phyloP scores from a whole-genome alignment of 208 protist genomes.

The Crithidia acanthocephali region DNA sequence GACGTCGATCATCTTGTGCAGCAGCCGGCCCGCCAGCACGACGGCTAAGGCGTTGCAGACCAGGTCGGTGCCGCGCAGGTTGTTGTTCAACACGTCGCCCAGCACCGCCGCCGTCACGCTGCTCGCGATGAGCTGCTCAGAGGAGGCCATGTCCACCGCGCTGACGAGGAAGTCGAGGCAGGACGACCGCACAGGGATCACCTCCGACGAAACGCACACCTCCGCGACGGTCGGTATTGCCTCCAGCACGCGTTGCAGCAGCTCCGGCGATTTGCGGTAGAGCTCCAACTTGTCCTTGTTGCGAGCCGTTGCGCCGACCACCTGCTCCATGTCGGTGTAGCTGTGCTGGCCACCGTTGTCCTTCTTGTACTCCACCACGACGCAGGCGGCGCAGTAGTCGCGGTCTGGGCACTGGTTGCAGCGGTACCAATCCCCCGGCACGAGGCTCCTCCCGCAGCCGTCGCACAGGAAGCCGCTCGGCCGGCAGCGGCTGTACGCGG shows the following conservation, averaged over 20 bases:
- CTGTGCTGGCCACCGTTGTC: slow-evolving; percentile 51
- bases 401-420: slow-evolving; percentile 81
- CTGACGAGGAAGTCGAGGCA: slow-evolving; percentile 68
- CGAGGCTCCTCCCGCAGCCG: slow-evolving; percentile 50
- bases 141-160: slow-evolving; percentile 52
- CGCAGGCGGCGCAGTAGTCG: slow-evolving; percentile 76
- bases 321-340: slow-evolving; percentile 77
- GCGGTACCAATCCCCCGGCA: slow-evolving; percentile 74
- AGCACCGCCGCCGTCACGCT: slow-evolving; percentile 38
- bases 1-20: slow-evolving; percentile 67
- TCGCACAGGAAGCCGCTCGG: slow-evolving; percentile 64
- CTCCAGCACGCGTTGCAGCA: slow-evolving; percentile 56
- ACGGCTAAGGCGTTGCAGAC: slow-evolving; percentile 63
- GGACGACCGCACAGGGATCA: slow-evolving; percentile 39
- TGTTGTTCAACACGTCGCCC: slow-evolving; percentile 63
- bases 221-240: slow-evolving; percentile 61
- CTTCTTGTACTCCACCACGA: slow-evolving; percentile 51
- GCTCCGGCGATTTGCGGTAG: slow-evolving; percentile 45
- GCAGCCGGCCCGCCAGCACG: slow-evolving; percentile 53
- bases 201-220: slow-evolving; percentile 70
- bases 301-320: slow-evolving; percentile 31
- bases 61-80: slow-evolving; percentile 52
- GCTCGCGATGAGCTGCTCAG: slow-evolving; percentile 45
- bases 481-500: slow-evolving; percentile 30
- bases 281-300: slow-evolving; percentile 44